phyloP scores from a whole-genome alignment of 768 basidiomycete species.

The Phaeotremella fagi region DNA sequence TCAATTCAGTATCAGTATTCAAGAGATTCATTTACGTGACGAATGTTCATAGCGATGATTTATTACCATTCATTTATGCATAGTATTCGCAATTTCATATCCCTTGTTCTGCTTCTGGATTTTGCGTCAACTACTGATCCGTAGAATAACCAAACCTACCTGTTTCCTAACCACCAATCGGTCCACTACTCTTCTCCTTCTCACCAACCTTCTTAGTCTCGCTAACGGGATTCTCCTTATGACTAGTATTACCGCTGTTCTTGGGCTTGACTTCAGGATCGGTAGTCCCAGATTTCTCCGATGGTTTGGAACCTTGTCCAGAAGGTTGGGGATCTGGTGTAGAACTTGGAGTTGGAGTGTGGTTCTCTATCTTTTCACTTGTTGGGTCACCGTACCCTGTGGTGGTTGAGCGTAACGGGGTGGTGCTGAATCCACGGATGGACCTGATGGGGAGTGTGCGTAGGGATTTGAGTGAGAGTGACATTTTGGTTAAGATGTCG shows the following conservation, averaged over 20 bases:
- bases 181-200: conserved; percentile 33
- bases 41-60: no score
- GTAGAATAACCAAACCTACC: no score
- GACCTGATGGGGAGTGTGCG: neutral
- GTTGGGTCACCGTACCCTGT: conserved; percentile 42
- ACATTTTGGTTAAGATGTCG: no score
- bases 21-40: no score
- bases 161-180: conserved; percentile 40
- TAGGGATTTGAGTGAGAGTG: conserved; percentile 4
- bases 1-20: no score
- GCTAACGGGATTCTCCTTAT: conserved; percentile 18
- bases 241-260: conserved; percentile 15
- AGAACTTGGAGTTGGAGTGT: conserved; percentile 25
- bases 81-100: no score
- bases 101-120: no score
- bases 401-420: conserved; percentile 13
- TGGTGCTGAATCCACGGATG: conserved; percentile 10
- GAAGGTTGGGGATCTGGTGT: conserved; percentile 22
- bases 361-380: conserved; percentile 31
- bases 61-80: no score
- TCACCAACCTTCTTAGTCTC: conserved; percentile 45
- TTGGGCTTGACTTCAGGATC: conserved; percentile 24
- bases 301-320: conserved; percentile 24
- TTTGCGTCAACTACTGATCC: no score
- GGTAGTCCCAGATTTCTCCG: conserved; percentile 18